phyloP scores from a whole-genome alignment of 495 filamentous ascomycete species.

The Penicillium atrosanguineum region DNA sequence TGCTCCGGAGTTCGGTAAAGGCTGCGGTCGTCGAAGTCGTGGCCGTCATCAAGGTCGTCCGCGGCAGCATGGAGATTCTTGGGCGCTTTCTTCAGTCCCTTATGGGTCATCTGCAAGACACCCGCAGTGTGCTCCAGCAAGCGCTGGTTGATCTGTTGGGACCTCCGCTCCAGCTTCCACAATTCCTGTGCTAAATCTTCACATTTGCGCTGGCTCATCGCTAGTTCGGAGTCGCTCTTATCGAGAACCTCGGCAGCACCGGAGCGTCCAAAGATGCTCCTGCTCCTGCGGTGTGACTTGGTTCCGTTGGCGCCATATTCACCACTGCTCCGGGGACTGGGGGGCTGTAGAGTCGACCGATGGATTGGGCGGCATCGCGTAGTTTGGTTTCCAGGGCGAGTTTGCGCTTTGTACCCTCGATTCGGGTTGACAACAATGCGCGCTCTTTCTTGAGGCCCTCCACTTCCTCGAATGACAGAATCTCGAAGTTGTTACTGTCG shows the following conservation, averaged over 20 bases:
- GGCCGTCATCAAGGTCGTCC: slow-evolving; percentile 62
- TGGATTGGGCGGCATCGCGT: slow-evolving; percentile 84
- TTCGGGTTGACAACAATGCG: slow-evolving; percentile 63
- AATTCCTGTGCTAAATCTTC: slow-evolving; percentile 81
- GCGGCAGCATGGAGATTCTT: slow-evolving; percentile 57
- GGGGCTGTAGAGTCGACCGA: slow-evolving; percentile 71
- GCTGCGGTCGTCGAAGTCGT: slow-evolving; percentile 76
- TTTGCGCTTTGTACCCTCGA: slow-evolving; percentile 75
- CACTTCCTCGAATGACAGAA: slow-evolving; percentile 86
- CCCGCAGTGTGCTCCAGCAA: slow-evolving; percentile 90
- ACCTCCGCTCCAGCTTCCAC: slow-evolving; percentile 69
- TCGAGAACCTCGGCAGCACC: slow-evolving; percentile 32
- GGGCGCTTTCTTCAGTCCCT: slow-evolving; percentile 51
- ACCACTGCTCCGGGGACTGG: slow-evolving; percentile 40
- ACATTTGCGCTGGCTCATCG: slow-evolving; percentile 72
- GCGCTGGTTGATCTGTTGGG: slow-evolving; percentile 65
- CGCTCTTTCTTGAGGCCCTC: slow-evolving; percentile 87
- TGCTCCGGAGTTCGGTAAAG: slow-evolving; percentile 72
- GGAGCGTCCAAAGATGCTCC: slow-evolving; percentile 52
- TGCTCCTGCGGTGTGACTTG: slow-evolving; percentile 32
- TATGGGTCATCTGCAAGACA: slow-evolving; percentile 84
- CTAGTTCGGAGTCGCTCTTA: slow-evolving; percentile 71
- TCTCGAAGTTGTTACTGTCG: slow-evolving; percentile 79
- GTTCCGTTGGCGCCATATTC: slow-evolving; percentile 30
- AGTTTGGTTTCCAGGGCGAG: slow-evolving; percentile 91